phyloP scores from a whole-genome alignment of 1,284 basidiomycete genomes.

The Mycosarcoma maydis region DNA sequence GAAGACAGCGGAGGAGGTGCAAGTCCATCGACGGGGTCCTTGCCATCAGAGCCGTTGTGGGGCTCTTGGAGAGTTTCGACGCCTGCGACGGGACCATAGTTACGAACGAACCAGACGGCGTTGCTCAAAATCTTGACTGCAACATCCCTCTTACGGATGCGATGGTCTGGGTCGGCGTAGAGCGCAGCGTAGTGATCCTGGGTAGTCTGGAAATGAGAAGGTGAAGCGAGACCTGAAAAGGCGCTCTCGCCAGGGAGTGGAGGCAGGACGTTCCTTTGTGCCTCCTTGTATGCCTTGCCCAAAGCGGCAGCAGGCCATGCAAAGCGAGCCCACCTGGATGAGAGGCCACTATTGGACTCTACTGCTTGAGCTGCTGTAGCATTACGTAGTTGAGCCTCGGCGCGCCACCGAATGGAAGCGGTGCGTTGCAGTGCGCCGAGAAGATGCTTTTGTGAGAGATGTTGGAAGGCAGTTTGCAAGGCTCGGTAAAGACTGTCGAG shows the following conservation, averaged over 20 bases:
- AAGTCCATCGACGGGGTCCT: not conserved
- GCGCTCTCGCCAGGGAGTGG: constrained; percentile 10
- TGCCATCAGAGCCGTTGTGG: not conserved
- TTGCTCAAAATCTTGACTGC: constrained; percentile 58
- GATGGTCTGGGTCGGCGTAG: constrained; percentile 29
- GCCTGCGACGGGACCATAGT: constrained; percentile 43
- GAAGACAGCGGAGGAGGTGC: constrained; percentile 18
- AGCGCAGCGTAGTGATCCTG: constrained; percentile 14
- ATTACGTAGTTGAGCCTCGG: constrained; percentile 52
- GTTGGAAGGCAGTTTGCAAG: constrained; percentile 30
- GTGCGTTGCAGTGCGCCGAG: constrained; percentile 52
- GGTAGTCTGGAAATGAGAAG: constrained; percentile 8
- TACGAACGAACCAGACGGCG: constrained; percentile 57
- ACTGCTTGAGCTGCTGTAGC: constrained; percentile 35
- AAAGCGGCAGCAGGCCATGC: constrained; percentile 50
- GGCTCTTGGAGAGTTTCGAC: constrained; percentile 19
- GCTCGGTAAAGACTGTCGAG: constrained; percentile 40
- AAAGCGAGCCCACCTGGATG: constrained; percentile 44
- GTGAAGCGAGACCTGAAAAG: constrained; percentile 3
- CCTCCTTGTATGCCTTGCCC: constrained; percentile 48
- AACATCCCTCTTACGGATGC: constrained; percentile 57
- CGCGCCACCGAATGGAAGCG: constrained; percentile 56
- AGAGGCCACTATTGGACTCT: constrained; percentile 13
- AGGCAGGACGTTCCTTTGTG: constrained; percentile 22
- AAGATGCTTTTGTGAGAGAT: constrained; percentile 44